These are phyloP conservation scores for Solanum peruvianum DNA, from an alignment of 257 asterid species.

Conservation along the genomic window DNA sequence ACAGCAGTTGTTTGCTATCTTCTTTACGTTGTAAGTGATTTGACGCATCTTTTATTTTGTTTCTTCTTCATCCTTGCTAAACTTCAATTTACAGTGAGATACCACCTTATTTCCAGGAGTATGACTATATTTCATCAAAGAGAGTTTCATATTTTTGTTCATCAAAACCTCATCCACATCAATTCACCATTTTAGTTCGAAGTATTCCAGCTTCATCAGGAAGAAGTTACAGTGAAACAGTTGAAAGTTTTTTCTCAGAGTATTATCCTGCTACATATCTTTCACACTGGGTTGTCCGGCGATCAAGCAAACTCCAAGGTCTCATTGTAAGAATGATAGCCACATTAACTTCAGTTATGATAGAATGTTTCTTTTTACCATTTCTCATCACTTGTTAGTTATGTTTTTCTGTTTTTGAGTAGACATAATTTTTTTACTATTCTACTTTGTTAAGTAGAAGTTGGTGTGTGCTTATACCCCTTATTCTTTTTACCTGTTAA, in stretches of 20 bases:
- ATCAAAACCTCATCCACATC: constrained; percentile 63
- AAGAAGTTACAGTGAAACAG: constrained; percentile 52
- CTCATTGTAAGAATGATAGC: constrained; percentile 56
- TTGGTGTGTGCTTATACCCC: background rate
- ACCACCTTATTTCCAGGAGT: constrained; percentile 57
- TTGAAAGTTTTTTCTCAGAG: constrained; percentile 71
- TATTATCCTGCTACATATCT: constrained; percentile 78
- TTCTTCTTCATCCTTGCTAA: background rate
- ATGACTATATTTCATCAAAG: constrained; percentile 57
- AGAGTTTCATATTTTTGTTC: constrained; percentile 62
- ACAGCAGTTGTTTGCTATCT: constrained; percentile 92
- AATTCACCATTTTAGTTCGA: constrained; percentile 85
- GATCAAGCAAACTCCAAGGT: constrained; percentile 59
- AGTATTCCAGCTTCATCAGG: constrained; percentile 70
- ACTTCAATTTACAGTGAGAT: background rate
- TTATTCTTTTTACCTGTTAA: background rate
- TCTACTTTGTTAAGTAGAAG: background rate
- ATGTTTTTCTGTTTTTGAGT: background rate
- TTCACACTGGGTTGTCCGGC: constrained; percentile 74
- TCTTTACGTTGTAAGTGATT: constrained; percentile 78
- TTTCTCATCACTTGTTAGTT: background rate
- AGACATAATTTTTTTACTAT: background rate
- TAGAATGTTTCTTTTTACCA: background rate
- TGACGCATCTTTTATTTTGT: background rate
- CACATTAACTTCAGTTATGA: background rate